phyloP scores from a whole-genome alignment of 345 rosid species.

The Heritiera littoralis region DNA sequence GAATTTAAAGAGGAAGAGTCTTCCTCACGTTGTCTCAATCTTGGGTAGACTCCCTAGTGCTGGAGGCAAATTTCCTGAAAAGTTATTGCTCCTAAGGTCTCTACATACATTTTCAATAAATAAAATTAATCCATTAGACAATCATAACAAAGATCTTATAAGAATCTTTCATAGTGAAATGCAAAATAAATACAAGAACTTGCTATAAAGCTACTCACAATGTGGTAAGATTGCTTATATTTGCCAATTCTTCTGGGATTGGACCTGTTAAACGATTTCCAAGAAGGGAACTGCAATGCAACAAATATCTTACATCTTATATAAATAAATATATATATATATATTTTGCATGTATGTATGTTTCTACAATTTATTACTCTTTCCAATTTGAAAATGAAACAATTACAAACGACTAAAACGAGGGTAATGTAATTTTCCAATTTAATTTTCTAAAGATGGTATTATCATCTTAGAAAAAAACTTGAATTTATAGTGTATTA shows the following conservation, averaged over 20 bases:
- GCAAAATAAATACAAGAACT: not conserved
- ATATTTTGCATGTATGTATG: too few relatives aligned
- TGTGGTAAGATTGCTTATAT: constrained; percentile 34
- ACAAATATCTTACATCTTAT: too few relatives aligned
- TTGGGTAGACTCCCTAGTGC: constrained; percentile 47
- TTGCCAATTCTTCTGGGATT: constrained; percentile 53
- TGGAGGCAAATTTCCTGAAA: constrained; percentile 46
- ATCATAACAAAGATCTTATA: too few relatives aligned
- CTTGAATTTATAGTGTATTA: too few relatives aligned
- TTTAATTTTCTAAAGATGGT: too few relatives aligned
- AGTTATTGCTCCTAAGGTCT: constrained; percentile 38
- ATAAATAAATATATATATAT: too few relatives aligned
- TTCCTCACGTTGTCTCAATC: constrained; percentile 57
- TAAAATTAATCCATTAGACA: not conserved
- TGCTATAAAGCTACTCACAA: constrained; percentile 36
- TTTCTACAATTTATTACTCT: too few relatives aligned
- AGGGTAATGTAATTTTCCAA: too few relatives aligned
- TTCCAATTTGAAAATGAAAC: too few relatives aligned
- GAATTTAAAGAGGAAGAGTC: not conserved
- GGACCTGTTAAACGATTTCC: constrained; percentile 52
- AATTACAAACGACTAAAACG: too few relatives aligned
- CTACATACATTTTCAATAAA: constrained; percentile 22
- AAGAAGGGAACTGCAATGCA: constrained; percentile 34
- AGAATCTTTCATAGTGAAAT: not conserved
- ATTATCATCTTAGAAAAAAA: too few relatives aligned